phyloP scores from a whole-genome alignment of 2,329 filamentous ascomycete species.

The Passalora sequoiae region DNA sequence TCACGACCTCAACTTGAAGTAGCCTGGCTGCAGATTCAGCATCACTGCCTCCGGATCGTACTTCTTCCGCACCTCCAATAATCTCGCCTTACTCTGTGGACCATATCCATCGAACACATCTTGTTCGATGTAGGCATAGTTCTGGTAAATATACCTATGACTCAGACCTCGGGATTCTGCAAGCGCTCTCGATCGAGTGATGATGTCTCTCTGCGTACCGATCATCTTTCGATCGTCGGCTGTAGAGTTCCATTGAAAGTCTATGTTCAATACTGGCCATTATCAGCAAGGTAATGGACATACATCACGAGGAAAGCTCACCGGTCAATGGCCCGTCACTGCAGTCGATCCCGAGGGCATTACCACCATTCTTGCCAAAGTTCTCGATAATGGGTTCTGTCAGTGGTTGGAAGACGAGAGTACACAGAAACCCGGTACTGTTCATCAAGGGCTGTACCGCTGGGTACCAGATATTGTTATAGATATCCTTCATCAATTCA shows the following conservation, averaged over 20 bases:
- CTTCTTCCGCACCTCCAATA: slow-evolving; percentile 6
- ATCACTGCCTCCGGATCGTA: slow-evolving; percentile 9
- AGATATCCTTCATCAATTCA: slow-evolving; percentile 8
- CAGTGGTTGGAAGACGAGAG: slow-evolving; percentile 13
- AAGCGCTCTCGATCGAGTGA: slow-evolving; percentile 1
- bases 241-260: slow-evolving; percentile 17
- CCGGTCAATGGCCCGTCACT: slow-evolving; percentile 10
- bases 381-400: slow-evolving; percentile 14
- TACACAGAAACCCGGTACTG: slow-evolving; percentile 3
- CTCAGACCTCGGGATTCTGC: slow-evolving; percentile 4
- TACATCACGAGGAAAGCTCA: too few species aligned
- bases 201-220: slow-evolving; percentile 9
- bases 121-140: slow-evolving; percentile 11
- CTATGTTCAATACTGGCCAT: slow-evolving; percentile 11
- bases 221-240: slow-evolving; percentile 20
- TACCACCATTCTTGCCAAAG: slow-evolving; percentile 15
- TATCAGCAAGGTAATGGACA: too few species aligned
- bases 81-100: not conserved
- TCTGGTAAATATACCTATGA: slow-evolving; percentile 11
- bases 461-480: slow-evolving; percentile 6
- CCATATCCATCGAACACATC: slow-evolving; percentile 14
- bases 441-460: slow-evolving; percentile 8
- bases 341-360: slow-evolving; percentile 12
- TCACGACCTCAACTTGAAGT: slow-evolving; percentile 9
- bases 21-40: slow-evolving; percentile 8